These are phyloP conservation scores for Blastobotrys peoriensis DNA, from an alignment of 805 yeast genomes.

Conservation along the genomic window DNA sequence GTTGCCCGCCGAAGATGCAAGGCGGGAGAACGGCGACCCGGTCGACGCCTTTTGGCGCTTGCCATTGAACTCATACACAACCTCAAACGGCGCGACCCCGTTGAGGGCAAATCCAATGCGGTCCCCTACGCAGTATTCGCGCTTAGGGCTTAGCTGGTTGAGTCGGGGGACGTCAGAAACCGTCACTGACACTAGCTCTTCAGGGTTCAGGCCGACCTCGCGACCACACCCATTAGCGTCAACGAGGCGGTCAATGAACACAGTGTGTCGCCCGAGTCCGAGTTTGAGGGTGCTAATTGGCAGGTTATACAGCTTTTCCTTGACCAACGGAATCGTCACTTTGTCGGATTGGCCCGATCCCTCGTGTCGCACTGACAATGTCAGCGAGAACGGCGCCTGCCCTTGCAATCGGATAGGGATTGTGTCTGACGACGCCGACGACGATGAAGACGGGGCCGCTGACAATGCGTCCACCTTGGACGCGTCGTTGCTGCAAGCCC, in stretches of 20 bases:
- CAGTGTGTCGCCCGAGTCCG: conserved; percentile 62
- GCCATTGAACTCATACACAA: conserved; percentile 69
- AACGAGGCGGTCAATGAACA: conserved; percentile 49
- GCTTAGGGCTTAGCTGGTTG: conserved; percentile 35
- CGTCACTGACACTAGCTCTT: conserved; percentile 46
- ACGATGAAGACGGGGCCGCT: conserved; percentile 18
- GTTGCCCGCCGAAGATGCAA: conserved; percentile 79
- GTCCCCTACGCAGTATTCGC: conserved; percentile 87
- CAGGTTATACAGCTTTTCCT: conserved; percentile 33
- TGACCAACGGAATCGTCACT: conserved; percentile 40
- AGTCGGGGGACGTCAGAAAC: conserved; percentile 77
- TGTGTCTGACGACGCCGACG: not conserved
- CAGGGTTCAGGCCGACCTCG: conserved; percentile 34
- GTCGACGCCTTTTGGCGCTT: conserved; percentile 50
- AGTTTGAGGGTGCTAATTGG: conserved; percentile 45
- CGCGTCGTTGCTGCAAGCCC: conserved; percentile 45
- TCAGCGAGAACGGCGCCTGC: conserved; percentile 52
- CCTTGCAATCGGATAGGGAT: conserved; percentile 57
- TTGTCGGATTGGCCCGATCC: conserved; percentile 48
- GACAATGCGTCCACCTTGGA: conserved; percentile 33
- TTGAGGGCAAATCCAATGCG: conserved; percentile 66
- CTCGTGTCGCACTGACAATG: conserved; percentile 55
- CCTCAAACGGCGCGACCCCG: conserved; percentile 75
- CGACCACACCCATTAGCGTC: conserved; percentile 69
- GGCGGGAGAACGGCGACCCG: conserved; percentile 49